Base-by-base conservation (phyloP, 495 filamentous ascomycete genomes). In the Aspergillus sclerotiicarbonarius region DNA sequence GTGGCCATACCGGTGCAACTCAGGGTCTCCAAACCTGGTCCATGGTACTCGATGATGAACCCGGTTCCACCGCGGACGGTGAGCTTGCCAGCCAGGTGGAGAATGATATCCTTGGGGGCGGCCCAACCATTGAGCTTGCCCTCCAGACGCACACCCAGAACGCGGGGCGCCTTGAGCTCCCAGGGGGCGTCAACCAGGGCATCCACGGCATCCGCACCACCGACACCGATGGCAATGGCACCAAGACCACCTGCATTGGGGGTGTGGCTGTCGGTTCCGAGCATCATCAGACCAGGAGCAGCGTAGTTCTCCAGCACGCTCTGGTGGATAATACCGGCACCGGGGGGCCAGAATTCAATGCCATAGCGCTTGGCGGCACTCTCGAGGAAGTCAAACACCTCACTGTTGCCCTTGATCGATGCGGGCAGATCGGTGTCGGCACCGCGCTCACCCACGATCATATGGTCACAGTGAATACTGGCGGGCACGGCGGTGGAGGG, bases 271-370 rank as follows among this genome's bases (percentile, higher is more conserved):
- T 98, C 94, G 35, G 94, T 98, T 56, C 94, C 94, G n/a, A 98
- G 83, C 92, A 98, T 96, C 94, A 98, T 97, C 66, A 97, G 70
- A 46, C 94, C 94, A 5, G 94, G 94, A 5, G 91, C 87, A n/a
- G 94, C 90, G 68, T 98, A 98, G 75, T 98, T 98, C 80, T 98
- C 94, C 63, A 98, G 77, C 44, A 98, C 94, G 57, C 90, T 95
- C 81, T 98, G 94, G 76, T 98, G 94, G 62, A 98, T 98, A 58
- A 98, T 98, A 58, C 94, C 94, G n/a, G 94, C 94, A 52, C 95
- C 95, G 0, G 94, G 94, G 2, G 94, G 90, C 94, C 94, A 98
- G 72, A 98, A 98, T 70, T 97, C 93, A 62, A 98, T 96, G 20
- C 94, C 94, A 69, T 96, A 98, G 65, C 92, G 94, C 80, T 91